Evolutionary conservation across 495 filamentous ascomycete species (phyloP).

Genomic region (Daldinia caldariorum): DNA sequence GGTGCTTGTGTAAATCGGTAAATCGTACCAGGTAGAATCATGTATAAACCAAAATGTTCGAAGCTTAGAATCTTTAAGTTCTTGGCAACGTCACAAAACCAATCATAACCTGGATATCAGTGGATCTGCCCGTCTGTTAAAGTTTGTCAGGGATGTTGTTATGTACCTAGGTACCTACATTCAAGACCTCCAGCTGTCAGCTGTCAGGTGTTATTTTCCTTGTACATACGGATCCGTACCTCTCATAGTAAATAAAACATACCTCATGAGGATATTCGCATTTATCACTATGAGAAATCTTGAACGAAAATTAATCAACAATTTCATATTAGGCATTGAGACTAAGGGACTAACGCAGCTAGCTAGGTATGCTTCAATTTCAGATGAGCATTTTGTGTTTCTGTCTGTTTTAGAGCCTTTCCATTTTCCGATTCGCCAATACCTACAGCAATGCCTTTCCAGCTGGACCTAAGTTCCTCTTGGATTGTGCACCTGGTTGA

Average conservation of each 20-base stretch:
- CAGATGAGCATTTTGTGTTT: background rate
- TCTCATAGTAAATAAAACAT: too few relatives aligned
- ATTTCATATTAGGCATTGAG: background rate
- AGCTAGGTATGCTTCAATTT: background rate
- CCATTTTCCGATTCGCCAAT: background rate
- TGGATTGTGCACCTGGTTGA: conserved; percentile 18
- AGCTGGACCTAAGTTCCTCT: conserved; percentile 18
- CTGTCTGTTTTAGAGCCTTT: background rate
- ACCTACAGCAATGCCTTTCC: conserved; percentile 19
- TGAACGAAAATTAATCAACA: background rate
- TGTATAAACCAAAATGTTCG: background rate
- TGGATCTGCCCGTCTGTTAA: background rate
- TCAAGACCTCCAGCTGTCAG: too few relatives aligned
- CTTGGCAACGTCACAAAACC: background rate
- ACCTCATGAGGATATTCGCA: too few relatives aligned
- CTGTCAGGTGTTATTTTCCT: background rate
- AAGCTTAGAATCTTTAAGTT: conserved; percentile 10
- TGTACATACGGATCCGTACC: too few relatives aligned
- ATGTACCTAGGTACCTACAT: background rate
- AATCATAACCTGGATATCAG: background rate
- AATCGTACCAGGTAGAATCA: background rate
- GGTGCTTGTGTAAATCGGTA: conserved; percentile 5
- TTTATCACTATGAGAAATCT: background rate
- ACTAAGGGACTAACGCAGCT: too few relatives aligned
- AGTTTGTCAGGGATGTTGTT: background rate